Evolutionary conservation across 2,329 filamentous ascomycete species (phyloP).

Genomic region (Lomentospora prolificans): DNA sequence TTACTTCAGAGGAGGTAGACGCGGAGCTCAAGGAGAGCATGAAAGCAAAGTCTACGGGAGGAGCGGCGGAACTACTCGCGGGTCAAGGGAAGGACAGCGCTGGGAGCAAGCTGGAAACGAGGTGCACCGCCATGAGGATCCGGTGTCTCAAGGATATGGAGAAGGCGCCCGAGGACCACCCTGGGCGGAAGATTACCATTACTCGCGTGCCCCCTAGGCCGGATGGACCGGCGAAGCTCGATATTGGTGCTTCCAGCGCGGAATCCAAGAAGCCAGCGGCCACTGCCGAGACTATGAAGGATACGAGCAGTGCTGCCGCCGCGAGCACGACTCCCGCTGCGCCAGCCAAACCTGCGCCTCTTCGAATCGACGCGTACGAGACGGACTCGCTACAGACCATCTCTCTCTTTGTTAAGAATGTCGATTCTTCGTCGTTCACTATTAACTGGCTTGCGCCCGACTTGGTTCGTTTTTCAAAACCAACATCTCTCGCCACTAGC

Average conservation of each 20-base stretch:
- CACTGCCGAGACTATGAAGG: not conserved
- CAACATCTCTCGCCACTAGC: conserved; percentile 1
- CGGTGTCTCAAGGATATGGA: conserved; percentile 37
- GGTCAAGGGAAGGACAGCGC: conserved; percentile 16
- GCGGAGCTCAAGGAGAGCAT: conserved; percentile 21
- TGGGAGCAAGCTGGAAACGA: conserved; percentile 2
- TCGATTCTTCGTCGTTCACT: conserved; percentile 28
- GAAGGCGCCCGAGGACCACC: conserved; percentile 31
- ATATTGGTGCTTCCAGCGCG: not conserved
- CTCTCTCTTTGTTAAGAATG: conserved; percentile 32
- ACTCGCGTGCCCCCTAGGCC: conserved; percentile 11
- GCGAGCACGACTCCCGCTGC: conserved; percentile 11
- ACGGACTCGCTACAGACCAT: conserved; percentile 20
- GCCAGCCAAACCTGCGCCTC: conserved; percentile 1
- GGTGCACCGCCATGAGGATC: conserved; percentile 18
- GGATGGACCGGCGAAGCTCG: not conserved
- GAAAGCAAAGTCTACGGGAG: conserved; percentile 11
- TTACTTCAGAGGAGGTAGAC: conserved; percentile 21
- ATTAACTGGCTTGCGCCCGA: conserved; percentile 22
- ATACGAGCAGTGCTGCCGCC: not conserved
- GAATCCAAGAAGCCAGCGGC: conserved; percentile 3
- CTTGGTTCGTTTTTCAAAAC: conserved; percentile 10
- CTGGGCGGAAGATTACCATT: conserved; percentile 35
- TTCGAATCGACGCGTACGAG: conserved; percentile 16
- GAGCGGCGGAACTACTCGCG: conserved; percentile 11